Evolutionary conservation across 352 stramenopile species (phyloP), one percentile per base, ranked within the genome.

Genomic region (Lagenidium sp.): DNA sequence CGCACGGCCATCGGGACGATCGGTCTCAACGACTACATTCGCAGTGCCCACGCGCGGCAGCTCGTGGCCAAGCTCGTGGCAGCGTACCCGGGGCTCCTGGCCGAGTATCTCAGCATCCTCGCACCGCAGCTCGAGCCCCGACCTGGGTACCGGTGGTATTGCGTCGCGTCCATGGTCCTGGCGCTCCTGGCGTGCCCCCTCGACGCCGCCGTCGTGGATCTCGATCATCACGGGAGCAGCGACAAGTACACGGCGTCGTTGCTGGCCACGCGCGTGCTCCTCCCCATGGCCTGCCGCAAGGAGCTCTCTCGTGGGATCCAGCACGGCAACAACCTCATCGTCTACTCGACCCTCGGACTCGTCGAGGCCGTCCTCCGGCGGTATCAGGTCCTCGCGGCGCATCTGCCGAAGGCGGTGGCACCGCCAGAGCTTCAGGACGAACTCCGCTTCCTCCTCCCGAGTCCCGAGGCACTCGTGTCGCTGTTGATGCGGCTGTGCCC

Each of bases 251-350:
- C 1, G 39, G 16, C n/a, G 28, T 34, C 3, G 41, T 42, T 56
- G 4, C 26, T 94, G 8, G 65, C 70, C 4, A 70, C 69, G 3
- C 68, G 72, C 4, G 57, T 94, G 15, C 63, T 94, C 13, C 50
- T 82, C 22, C 82, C 82, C 11, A 51, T 80, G 23, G 86, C 57
- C 23, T 82, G 71, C 25, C 70, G 68, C 16, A 94, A 92, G 46
- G 82, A 89, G 41, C 65, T 94, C 1, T 87, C 79, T 6, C 79
- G 81, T 21, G 63, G 77, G 30, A 70, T 94, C 16, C 82, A 94
- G 54, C 75, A 92, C 50, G 48, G 41, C 24, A 86, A 81, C 47
- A 62, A 72, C 23, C 50, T 94, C 16, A 63, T 94, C 13, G 69
- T 94, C 6, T 90, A 88, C 56, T 74, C 64, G 34, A 60, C 63